Evolutionary conservation across 2,329 filamentous ascomycete species (phyloP).

Genomic region (Chaetomiaceae sp.): DNA sequence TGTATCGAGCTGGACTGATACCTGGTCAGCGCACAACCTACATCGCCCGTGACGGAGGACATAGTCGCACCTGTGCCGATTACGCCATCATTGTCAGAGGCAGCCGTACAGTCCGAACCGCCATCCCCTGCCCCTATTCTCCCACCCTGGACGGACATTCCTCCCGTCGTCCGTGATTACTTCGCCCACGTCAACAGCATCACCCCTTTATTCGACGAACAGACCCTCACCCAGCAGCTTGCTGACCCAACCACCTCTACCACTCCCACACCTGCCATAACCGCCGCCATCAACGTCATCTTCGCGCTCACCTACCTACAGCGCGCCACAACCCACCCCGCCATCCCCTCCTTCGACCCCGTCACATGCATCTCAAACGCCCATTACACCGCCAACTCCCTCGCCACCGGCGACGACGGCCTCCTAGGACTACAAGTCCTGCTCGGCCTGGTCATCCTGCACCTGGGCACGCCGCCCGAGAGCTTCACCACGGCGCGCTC

Average conservation of each 20-base stretch:
- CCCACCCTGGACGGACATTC: neutral
- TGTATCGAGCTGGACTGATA: too few species aligned
- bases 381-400: neutral
- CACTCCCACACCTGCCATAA: neutral
- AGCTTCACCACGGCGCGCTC: neutral
- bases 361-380: neutral
- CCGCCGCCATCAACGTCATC: neutral
- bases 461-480: neutral
- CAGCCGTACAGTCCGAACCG: too few species aligned
- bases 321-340: neutral
- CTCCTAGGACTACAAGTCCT: neutral
- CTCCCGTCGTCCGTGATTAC: neutral
- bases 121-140: neutral
- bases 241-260: neutral
- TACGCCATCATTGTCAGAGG: too few species aligned
- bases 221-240: neutral
- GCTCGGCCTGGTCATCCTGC: neutral
- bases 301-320: neutral
- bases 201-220: neutral
- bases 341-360: neutral
- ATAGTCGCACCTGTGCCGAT: too few species aligned
- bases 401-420: neutral
- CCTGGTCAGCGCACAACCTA: too few species aligned
- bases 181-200: neutral
- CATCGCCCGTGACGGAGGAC: too few species aligned